These are phyloP conservation scores for Pulveroboletus ridleyi DNA, from an alignment of 1,284 basidiomycete genomes.

Conservation along the genomic window DNA sequence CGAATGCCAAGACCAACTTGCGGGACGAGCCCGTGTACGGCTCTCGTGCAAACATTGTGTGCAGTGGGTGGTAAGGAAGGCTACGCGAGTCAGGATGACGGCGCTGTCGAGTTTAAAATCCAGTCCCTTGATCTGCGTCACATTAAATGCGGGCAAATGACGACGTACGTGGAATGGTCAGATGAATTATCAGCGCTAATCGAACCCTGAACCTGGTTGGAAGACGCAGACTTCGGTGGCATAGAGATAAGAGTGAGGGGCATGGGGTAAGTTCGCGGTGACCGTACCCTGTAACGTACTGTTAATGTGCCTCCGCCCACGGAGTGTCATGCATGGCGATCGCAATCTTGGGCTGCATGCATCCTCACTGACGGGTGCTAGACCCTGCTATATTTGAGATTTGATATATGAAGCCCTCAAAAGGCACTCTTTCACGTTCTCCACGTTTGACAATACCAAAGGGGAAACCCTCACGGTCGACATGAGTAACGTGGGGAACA, in stretches of 20 bases:
- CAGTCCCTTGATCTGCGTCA: neutral
- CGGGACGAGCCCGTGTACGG: constrained; percentile 51
- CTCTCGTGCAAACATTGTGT: constrained; percentile 34
- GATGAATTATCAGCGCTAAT: constrained; percentile 5
- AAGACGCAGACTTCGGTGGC: neutral
- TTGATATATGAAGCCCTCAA: constrained; percentile 3
- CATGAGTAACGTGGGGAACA: constrained; percentile 5
- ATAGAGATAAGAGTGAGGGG: constrained; percentile 5
- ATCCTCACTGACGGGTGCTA: constrained; percentile 9
- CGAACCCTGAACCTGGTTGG: constrained; percentile 3
- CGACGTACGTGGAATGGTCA: neutral
- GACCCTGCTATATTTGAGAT: neutral
- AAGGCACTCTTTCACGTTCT: constrained; percentile 11
- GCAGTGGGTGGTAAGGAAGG: neutral
- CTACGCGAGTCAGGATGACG: neutral
- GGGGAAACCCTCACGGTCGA: neutral
- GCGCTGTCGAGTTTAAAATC: constrained; percentile 17
- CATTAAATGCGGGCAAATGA: neutral
- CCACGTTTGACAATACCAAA: neutral
- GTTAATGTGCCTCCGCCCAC: constrained; percentile 2
- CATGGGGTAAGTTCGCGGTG: neutral
- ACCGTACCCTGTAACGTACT: constrained; percentile 10
- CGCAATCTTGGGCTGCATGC: neutral
- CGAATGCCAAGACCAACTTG: constrained; percentile 54
- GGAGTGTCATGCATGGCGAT: constrained; percentile 9